Evolutionary conservation across 2,329 filamentous ascomycete genomes (phyloP).

Genomic region (Pseudopyrenochaeta lycopersici): DNA sequence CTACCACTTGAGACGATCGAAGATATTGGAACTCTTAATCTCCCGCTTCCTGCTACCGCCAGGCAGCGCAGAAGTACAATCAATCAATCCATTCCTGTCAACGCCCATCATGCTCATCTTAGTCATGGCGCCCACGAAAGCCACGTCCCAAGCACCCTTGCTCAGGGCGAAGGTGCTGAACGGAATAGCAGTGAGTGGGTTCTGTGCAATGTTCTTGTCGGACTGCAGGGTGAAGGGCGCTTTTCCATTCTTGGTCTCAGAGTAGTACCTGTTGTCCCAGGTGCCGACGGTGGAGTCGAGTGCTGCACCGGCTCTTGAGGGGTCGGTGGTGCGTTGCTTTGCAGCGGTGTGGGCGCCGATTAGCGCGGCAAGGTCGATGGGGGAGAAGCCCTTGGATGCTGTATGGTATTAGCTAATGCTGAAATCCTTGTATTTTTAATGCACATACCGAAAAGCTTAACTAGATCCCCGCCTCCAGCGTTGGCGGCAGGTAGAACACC

Average conservation of each 20-base stretch:
- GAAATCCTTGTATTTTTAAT: not conserved
- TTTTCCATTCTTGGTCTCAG: conserved; percentile 37
- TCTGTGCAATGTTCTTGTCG: conserved; percentile 39
- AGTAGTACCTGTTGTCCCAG: conserved; percentile 50
- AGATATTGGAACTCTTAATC: conserved; percentile 36
- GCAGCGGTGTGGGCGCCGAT: conserved; percentile 49
- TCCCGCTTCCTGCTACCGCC: conserved; percentile 43
- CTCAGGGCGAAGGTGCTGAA: conserved; percentile 37
- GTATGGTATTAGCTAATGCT: not conserved
- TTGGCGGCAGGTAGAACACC: conserved; percentile 35
- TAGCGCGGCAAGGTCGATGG: conserved; percentile 49
- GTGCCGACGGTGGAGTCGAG: conserved; percentile 48
- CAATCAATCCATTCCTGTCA: conserved; percentile 25
- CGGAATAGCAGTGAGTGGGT: conserved; percentile 25
- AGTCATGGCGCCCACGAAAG: conserved; percentile 46
- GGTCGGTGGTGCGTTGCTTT: conserved; percentile 38
- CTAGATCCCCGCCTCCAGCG: conserved; percentile 24
- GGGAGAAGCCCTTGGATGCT: conserved; percentile 47
- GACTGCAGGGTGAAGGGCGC: conserved; percentile 41
- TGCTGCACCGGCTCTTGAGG: conserved; percentile 30
- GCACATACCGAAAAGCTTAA: conserved; percentile 39
- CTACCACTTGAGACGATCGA: conserved; percentile 34
- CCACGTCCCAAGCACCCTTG: conserved; percentile 38
- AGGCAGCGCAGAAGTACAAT: conserved; percentile 46
- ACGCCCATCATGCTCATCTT: conserved; percentile 50